A percentile compares a stretch with the other conserved stretches of the same genome.
These are phyloP conservation scores for Rossbeevera mucosa DNA, from an alignment of 768 basidiomycete species.

Conservation along the genomic window DNA sequence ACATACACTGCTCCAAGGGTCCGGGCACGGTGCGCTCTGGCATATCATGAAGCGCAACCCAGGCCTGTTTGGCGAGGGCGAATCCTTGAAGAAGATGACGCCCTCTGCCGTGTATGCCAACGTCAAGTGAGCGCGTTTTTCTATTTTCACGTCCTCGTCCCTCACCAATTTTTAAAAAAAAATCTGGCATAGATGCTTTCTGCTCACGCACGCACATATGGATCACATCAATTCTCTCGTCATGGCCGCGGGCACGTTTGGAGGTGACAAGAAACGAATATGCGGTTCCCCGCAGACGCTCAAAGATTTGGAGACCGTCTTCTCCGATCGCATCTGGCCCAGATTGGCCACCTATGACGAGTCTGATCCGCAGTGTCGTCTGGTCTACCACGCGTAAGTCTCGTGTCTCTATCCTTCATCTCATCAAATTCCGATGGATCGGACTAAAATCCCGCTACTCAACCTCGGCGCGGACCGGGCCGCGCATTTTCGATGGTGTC, in stretches of 20 bases:
- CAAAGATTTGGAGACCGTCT: constrained; percentile 63
- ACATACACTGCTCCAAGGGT: constrained; percentile 42
- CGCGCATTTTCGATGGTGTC: neutral
- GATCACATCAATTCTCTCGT: constrained; percentile 86
- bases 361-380: constrained; percentile 51
- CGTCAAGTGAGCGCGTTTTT: constrained; percentile 27
- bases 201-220: constrained; percentile 86
- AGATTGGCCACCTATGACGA: constrained; percentile 73
- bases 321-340: constrained; percentile 82
- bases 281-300: constrained; percentile 59
- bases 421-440: neutral
- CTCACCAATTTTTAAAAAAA: neutral
- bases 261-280: constrained; percentile 58
- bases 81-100: constrained; percentile 11
- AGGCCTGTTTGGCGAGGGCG: constrained; percentile 41
- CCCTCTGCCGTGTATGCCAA: constrained; percentile 28
- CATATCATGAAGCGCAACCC: constrained; percentile 56
- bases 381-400: constrained; percentile 63
- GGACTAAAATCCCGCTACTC: constrained; percentile 11
- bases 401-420: neutral
- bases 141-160: neutral
- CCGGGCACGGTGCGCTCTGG: constrained; percentile 75
- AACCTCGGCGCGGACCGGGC: neutral
- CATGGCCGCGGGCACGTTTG: constrained; percentile 74
- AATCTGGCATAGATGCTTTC: constrained; percentile 54